Conservation (phyloP, 345 rosid species). For the Pugionium dolabratum region DNA sequence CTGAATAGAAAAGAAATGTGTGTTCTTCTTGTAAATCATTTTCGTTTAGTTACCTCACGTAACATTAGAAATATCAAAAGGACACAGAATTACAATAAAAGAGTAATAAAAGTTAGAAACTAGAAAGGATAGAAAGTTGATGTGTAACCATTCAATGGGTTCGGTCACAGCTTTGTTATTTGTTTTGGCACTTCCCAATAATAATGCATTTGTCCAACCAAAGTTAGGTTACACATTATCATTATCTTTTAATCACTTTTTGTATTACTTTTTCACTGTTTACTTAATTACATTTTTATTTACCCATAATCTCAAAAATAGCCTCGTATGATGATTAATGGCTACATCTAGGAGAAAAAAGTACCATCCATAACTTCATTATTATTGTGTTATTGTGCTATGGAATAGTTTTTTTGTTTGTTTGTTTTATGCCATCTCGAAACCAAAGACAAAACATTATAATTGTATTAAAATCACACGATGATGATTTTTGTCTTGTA, state of each 20-base stretch:
- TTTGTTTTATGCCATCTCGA: too few relatives aligned
- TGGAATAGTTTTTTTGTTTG: too few relatives aligned
- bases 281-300: too few relatives aligned
- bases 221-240: constrained; percentile 26
- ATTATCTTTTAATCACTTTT: background rate
- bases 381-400: too few relatives aligned
- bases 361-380: too few relatives aligned
- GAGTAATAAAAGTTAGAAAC: constrained; percentile 27
- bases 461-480: too few relatives aligned
- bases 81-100: constrained; percentile 3
- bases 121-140: constrained; percentile 55
- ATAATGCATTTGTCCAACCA: constrained; percentile 38
- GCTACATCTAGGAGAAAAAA: too few relatives aligned
- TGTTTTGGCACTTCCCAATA: constrained; percentile 37
- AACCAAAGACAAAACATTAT: too few relatives aligned
- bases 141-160: constrained; percentile 41
- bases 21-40: constrained; percentile 14
- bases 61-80: constrained; percentile 22
- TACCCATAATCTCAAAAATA: too few relatives aligned
- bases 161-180: constrained; percentile 35
- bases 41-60: constrained; percentile 37
- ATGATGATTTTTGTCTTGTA: too few relatives aligned
- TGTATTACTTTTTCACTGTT: background rate
- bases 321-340: too few relatives aligned
- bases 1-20: constrained; percentile 15